Base-by-base conservation (phyloP, 169 alveolate genomes). In the Cryptosporidium muris region DNA sequence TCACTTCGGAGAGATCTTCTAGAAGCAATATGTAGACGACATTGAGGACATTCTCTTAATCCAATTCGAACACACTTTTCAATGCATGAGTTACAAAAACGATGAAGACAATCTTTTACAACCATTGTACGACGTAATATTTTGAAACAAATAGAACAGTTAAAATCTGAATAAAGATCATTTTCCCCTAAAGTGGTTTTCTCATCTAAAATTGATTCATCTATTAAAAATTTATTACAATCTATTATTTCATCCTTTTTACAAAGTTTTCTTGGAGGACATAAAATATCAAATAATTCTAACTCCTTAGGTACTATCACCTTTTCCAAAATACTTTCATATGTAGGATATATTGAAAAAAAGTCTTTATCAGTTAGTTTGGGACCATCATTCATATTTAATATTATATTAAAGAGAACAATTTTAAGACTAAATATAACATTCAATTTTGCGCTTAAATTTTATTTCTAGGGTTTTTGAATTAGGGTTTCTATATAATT, bases 41-140 rank as follows among this genome's bases (percentile, higher is more conserved):
- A 92, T 80, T 89, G 94, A 7, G 95, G 95, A 51, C 96, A 91
- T 62, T 89, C 95, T 16, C 90, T 89, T 16, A 66, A 42, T 14
- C 95, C 95, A 9, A 88, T 90, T 36, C 95, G 66, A 5, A 92
- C 92, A 67, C 95, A 90, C 81, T 92, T 89, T 68, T 91, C 95
- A 48, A 92, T 92, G 66, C 95, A 92, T 45, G 80, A 89, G 40
- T 93, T 89, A 60, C 95, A 92, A 80, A 92, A 92, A 34, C 95
- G 89, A 40, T 92, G 96, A 40, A 92, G 81, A 64, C 95, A 92
- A 36, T 68, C 90, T 68, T 91, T 91, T 48, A 92, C 93, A 25
- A 92, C 95, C 63, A 91, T 74, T 48, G 85, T 74, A 8, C 67
- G 56, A 52, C 51, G 66, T 51, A 74, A 51, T 37, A 74, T 74